phyloP scores from a whole-genome alignment of 345 rosid species.

The Eucalyptus regnans region DNA sequence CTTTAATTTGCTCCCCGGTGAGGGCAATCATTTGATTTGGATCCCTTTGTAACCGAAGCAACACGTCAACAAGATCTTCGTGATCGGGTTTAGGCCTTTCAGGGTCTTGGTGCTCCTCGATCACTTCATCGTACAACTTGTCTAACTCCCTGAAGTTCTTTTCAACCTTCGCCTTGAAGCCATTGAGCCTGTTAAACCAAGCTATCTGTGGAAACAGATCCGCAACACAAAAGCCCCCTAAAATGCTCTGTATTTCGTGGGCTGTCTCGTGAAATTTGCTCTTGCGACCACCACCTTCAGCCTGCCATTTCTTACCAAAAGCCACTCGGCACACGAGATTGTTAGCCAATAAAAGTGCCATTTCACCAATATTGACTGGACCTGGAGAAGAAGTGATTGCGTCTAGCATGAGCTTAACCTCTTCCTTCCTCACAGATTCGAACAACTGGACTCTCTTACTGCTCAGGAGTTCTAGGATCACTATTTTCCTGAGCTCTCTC shows the following conservation, averaged over 20 bases:
- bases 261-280: conserved; percentile 6
- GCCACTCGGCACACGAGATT: conserved; percentile 17
- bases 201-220: conserved; percentile 31
- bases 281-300: not conserved
- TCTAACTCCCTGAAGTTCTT: conserved; percentile 18
- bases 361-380: conserved; percentile 10
- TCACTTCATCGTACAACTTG: conserved; percentile 9
- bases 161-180: conserved; percentile 7
- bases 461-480: conserved; percentile 17
- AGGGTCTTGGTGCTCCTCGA: conserved; percentile 21
- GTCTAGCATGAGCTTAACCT: conserved; percentile 4
- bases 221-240: conserved; percentile 12
- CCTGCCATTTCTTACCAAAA: conserved; percentile 15
- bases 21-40: not conserved
- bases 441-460: conserved; percentile 28
- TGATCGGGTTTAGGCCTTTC: not conserved
- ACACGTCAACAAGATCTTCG: conserved; percentile 23
- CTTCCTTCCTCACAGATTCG: conserved; percentile 13
- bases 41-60: conserved; percentile 15
- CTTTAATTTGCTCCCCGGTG: conserved; percentile 9
- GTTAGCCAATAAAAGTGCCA: not conserved
- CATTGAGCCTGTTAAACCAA: conserved; percentile 29
- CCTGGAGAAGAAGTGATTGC: not conserved
- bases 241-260: conserved; percentile 1
- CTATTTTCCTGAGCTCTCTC: conserved; percentile 23